phyloP scores from a whole-genome alignment of 2,329 filamentous ascomycete species.

The Diaporthe sp. region DNA sequence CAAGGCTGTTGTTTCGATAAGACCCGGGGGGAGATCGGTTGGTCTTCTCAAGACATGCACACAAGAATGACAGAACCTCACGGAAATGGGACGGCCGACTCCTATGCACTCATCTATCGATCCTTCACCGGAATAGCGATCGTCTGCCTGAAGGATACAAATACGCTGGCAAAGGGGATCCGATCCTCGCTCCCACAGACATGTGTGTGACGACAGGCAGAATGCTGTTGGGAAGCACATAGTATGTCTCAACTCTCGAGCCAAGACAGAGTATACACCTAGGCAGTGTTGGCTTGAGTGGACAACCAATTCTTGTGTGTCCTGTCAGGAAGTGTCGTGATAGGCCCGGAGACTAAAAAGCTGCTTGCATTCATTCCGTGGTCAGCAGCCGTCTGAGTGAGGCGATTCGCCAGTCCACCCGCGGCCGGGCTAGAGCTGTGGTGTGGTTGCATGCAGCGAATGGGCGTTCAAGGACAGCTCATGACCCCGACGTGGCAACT shows the following conservation, averaged over 20 bases:
- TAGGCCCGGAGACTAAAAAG: conserved; percentile 19
- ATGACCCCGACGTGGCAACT: neutral
- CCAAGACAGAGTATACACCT: neutral
- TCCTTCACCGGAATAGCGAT: neutral
- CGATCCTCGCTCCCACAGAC: neutral
- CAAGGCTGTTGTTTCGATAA: conserved; percentile 3
- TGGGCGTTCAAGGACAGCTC: conserved; percentile 11
- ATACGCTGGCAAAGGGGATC: neutral
- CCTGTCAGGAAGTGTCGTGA: conserved; percentile 25
- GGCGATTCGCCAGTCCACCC: conserved; percentile 23
- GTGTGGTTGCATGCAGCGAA: conserved; percentile 32
- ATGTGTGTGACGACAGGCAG: neutral
- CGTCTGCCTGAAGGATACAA: neutral
- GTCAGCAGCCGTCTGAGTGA: neutral
- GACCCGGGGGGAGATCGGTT: neutral
- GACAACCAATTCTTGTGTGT: conserved; percentile 9
- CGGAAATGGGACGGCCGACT: neutral
- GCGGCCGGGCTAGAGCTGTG: neutral
- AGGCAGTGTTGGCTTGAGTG: neutral
- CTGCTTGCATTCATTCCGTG: neutral
- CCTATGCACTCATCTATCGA: neutral
- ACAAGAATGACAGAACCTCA: conserved; percentile 22
- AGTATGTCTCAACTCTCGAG: neutral
- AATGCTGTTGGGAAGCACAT: neutral
- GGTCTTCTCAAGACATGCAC: conserved; percentile 4